Evolutionary conservation across 106 monocot genomes (phyloP), one percentile per base, ranked within the genome.

Genomic region (Phalaenopsis aphrodite): DNA sequence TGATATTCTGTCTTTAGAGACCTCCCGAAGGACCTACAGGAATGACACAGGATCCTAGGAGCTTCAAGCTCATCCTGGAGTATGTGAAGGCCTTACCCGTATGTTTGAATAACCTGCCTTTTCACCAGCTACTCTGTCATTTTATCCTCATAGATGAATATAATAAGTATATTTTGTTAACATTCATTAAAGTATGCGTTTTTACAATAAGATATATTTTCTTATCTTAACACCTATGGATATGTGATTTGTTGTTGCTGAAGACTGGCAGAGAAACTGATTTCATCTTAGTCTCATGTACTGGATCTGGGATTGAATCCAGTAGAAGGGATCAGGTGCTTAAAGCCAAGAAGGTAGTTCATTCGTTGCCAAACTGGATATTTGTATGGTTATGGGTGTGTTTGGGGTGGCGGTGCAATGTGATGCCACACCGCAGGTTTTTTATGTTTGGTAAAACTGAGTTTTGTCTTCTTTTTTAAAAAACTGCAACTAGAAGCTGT

Each of bases 41-140:
- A 81, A 86, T 79, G 68, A 77, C 87, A 56, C 86, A 89, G 75
- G 96, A 97, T 81, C 90, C 89, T 56, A 87, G 96, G 77, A 92
- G 88, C 77, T 97, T 97, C 80, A 88, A 97, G 67, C 81, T 97
- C 42, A 97, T 94, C 77, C 77, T 97, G 87, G 94, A 97, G 76
- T 97, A 90, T 79, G 92, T 97, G 79, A 97, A 97, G 85, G 96
- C 96, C 68, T 89, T 97, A 83, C 96, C 96, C 77, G 96, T 97
- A 82, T 87, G 96, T 86, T 65, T 21, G 64, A 14, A 12, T 52
- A 52, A 52, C 52, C 52, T 52, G 52, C 52, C 52, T 52, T 45
- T 0, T 6, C 3, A 52, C 12, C 12, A 52, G 14, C 52, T 52
- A 30, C 30, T 30, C 30, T 30, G 30, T 30, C 30, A 30, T 30